Percentiles rank a stretch among this genome's conserved stretches.
Conservation (phyloP, 192 early-diverging fungal genomes). For the Entophlyctis helioformis region DNA sequence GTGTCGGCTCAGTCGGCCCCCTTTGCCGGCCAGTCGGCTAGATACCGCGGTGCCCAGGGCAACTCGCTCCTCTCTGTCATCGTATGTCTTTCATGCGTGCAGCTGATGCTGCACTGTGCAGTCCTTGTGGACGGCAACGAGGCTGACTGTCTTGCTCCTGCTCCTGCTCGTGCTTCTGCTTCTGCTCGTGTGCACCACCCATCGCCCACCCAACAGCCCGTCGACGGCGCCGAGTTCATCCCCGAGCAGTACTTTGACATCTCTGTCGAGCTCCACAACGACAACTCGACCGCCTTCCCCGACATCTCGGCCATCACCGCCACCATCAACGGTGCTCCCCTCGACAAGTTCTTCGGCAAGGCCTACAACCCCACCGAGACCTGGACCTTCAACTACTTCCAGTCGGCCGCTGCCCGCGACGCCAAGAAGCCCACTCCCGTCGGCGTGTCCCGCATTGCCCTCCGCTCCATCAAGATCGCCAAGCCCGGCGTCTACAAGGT, state of each 20-base stretch:
- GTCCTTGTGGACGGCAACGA: too few relatives aligned
- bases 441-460: slow-evolving; percentile 19
- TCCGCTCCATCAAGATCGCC: background rate
- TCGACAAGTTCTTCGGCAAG: slow-evolving; percentile 24
- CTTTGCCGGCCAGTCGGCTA: too few relatives aligned
- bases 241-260: slow-evolving; percentile 46
- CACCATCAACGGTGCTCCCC: slow-evolving; percentile 32
- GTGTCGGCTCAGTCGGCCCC: too few relatives aligned
- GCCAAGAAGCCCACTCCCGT: slow-evolving; percentile 24
- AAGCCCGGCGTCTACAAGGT: slow-evolving; percentile 3
- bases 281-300: slow-evolving; percentile 10
- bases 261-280: slow-evolving; percentile 46
- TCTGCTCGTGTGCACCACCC: too few relatives aligned
- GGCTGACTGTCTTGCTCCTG: too few relatives aligned
- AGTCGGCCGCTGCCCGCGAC: slow-evolving; percentile 20
- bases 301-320: slow-evolving; percentile 23
- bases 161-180: too few relatives aligned
- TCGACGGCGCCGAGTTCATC: slow-evolving; percentile 41
- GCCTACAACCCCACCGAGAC: slow-evolving; percentile 30
- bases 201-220: too few relatives aligned
- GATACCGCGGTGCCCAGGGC: too few relatives aligned
- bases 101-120: too few relatives aligned
- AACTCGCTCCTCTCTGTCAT: too few relatives aligned
- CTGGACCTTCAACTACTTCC: slow-evolving; percentile 39
- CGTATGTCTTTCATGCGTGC: too few relatives aligned